Evolutionary conservation across 169 alveolate species (phyloP).

Genomic region (Babesia ovata): DNA sequence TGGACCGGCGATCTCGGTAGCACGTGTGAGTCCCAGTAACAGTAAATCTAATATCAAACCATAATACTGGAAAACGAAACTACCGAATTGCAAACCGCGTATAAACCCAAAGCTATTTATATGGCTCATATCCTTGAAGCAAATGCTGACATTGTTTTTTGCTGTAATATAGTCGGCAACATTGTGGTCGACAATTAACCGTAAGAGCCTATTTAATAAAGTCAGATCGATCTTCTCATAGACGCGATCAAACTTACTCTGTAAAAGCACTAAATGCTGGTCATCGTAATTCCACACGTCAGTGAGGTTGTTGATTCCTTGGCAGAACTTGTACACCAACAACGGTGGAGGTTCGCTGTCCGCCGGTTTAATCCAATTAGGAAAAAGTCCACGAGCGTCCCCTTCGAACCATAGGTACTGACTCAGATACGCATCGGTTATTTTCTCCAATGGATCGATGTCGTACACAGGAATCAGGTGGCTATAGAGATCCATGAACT

Average conservation of each 20-base stretch:
- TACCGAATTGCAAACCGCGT: slow-evolving; percentile 97
- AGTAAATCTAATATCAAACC: slow-evolving; percentile 91
- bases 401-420: slow-evolving; percentile 99
- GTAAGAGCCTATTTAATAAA: slow-evolving; percentile 93
- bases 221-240: slow-evolving; percentile 98
- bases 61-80: slow-evolving; percentile 95
- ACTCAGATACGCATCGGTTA: slow-evolving; percentile 99
- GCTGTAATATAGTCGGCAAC: slow-evolving; percentile 99
- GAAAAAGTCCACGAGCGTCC: slow-evolving; percentile 96
- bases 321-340: slow-evolving; percentile 97
- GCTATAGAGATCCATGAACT: slow-evolving; percentile 97
- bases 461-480: slow-evolving; percentile 99
- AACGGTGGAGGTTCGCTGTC: slow-evolving; percentile 99
- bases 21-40: slow-evolving; percentile 97
- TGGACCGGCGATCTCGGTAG: slow-evolving; percentile 99
- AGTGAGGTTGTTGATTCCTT: slow-evolving; percentile 97
- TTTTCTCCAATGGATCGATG: slow-evolving; percentile 99
- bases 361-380: slow-evolving; percentile 99
- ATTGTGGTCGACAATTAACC: slow-evolving; percentile 99
- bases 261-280: slow-evolving; percentile 90
- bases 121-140: slow-evolving; percentile 99
- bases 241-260: slow-evolving; percentile 86
- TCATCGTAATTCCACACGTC: slow-evolving; percentile 97
- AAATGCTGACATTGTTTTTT: slow-evolving; percentile 95
- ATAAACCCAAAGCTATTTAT: slow-evolving; percentile 97